Conservation (phyloP, 1,284 basidiomycete species). For the Veloporphyrellus conicus region DNA sequence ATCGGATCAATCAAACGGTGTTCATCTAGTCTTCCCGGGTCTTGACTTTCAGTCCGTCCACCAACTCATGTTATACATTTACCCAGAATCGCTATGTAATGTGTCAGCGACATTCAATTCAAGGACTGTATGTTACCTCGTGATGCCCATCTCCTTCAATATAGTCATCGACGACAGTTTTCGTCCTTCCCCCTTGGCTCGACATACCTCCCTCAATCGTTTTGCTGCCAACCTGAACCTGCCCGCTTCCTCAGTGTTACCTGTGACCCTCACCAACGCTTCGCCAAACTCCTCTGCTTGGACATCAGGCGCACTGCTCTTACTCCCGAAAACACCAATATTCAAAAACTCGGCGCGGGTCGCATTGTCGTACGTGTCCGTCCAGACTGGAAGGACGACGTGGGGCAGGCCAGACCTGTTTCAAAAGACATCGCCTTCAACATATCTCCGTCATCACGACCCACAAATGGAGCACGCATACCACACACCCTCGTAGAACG, state of each 20-base stretch:
- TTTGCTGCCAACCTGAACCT: conserved; percentile 7
- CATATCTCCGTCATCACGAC: too few species aligned
- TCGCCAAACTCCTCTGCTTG: too few species aligned
- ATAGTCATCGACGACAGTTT: conserved; percentile 1
- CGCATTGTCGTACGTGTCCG: conserved; percentile 16
- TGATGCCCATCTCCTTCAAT: neutral
- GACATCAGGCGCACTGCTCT: too few species aligned
- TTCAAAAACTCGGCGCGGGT: conserved; percentile 11
- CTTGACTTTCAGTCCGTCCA: too few species aligned
- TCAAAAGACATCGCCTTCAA: neutral
- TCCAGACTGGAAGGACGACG: conserved; percentile 14
- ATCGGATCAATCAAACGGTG: too few species aligned
- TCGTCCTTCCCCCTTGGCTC: conserved; percentile 6
- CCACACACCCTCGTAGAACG: conserved; percentile 16
- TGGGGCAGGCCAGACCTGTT: conserved; percentile 9
- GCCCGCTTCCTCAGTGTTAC: conserved; percentile 2
- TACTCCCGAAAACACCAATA: too few species aligned
- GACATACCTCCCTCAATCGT: conserved; percentile 10
- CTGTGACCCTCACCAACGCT: neutral
- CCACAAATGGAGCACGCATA: neutral
- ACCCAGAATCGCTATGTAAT: too few species aligned
- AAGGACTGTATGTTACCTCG: too few species aligned
- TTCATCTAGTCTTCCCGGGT: too few species aligned
- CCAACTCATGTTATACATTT: too few species aligned
- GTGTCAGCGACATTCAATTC: too few species aligned